These are phyloP conservation scores for Jackrogersella multiformis DNA, from an alignment of 495 filamentous ascomycete species.

Conservation along the genomic window DNA sequence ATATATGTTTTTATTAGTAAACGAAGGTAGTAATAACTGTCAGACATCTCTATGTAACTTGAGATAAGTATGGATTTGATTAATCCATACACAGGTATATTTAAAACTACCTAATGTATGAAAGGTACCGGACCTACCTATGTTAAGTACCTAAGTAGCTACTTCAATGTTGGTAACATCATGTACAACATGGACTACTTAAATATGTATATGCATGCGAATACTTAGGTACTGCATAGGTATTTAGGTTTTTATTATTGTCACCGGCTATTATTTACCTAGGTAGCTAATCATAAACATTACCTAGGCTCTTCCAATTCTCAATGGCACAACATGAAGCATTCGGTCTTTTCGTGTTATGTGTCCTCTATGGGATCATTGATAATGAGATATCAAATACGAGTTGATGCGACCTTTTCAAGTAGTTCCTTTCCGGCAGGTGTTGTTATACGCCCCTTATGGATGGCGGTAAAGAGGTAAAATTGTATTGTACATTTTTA, in stretches of 20 bases:
- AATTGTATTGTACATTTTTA: conserved; percentile 1
- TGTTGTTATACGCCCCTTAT: not conserved
- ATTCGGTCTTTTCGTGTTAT: conserved; percentile 13
- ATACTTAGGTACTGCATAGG: not conserved
- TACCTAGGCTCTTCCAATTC: conserved; percentile 13
- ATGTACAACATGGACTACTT: too few relatives aligned
- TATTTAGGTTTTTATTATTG: not conserved
- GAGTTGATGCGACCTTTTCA: conserved; percentile 29
- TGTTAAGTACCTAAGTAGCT: too few relatives aligned
- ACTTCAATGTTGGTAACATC: too few relatives aligned
- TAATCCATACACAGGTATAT: too few relatives aligned
- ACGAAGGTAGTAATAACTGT: conserved; percentile 9
- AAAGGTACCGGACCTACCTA: too few relatives aligned
- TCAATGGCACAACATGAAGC: conserved; percentile 4
- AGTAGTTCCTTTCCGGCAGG: conserved; percentile 30
- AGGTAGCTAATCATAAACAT: too few relatives aligned
- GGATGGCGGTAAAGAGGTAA: conserved; percentile 9
- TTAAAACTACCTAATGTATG: too few relatives aligned
- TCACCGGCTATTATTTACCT: conserved; percentile 20
- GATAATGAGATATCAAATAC: conserved; percentile 13
- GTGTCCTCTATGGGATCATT: conserved; percentile 23
- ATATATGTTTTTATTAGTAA: not conserved
- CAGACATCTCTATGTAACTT: not conserved
- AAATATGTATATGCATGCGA: too few relatives aligned
- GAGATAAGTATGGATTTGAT: too few relatives aligned